phyloP scores from a whole-genome alignment of 495 filamentous ascomycete genomes.

The Aspergillus campestris region DNA sequence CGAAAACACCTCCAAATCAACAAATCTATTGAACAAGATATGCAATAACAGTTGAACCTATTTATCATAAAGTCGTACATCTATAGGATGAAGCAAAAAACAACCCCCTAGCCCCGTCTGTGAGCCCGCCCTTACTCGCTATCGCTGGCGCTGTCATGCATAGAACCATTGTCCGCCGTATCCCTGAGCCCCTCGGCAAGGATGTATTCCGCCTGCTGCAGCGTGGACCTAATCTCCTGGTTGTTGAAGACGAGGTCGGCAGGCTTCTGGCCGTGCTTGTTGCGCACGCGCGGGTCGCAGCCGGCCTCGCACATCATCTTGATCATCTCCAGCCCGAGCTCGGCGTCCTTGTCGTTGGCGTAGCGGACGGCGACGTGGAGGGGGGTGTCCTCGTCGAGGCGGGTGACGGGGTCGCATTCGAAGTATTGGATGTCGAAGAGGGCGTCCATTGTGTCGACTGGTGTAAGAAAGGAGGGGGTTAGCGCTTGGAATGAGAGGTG shows the following conservation, averaged over 20 bases:
- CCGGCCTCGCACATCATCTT: constrained; percentile 93
- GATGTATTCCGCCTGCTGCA: constrained; percentile 74
- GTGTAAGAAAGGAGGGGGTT: background rate
- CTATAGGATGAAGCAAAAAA: constrained; percentile 3
- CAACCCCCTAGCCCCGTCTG: background rate
- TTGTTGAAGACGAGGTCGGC: constrained; percentile 47
- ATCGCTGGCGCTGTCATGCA: constrained; percentile 31
- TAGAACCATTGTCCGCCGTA: constrained; percentile 22
- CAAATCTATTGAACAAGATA: constrained; percentile 1
- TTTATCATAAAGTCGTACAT: constrained; percentile 14
- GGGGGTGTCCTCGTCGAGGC: constrained; percentile 78
- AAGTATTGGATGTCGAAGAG: constrained; percentile 91
- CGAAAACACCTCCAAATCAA: background rate
- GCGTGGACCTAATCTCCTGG: constrained; percentile 50
- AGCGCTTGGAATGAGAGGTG: background rate
- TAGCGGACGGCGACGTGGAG: constrained; percentile 82
- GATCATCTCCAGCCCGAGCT: constrained; percentile 61
- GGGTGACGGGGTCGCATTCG: constrained; percentile 85
- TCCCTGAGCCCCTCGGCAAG: constrained; percentile 34
- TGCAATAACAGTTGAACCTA: background rate
- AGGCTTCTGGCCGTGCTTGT: constrained; percentile 40
- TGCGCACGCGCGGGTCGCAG: constrained; percentile 54
- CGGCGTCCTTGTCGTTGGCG: constrained; percentile 61
- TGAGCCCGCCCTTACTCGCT: constrained; percentile 25
- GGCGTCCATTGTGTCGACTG: constrained; percentile 82